These are phyloP conservation scores for Vigna angularis DNA, from an alignment of 306 rosid species.

Conservation along the genomic window DNA sequence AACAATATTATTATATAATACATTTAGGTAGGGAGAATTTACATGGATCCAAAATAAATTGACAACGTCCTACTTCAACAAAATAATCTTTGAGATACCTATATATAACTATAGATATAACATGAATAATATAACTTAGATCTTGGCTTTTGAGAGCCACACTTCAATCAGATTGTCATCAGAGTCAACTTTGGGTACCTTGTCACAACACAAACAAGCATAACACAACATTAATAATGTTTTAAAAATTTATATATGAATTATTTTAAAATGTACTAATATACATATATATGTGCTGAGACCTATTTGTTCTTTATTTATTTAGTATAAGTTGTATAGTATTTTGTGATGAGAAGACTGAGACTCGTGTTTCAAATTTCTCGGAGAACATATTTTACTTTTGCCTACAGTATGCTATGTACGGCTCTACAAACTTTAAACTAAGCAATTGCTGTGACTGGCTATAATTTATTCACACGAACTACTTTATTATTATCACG, in stretches of 20 bases:
- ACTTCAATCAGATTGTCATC: not conserved
- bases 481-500: constrained; percentile 12
- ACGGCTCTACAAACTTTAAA: constrained; percentile 33
- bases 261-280: too few relatives aligned
- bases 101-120: too few relatives aligned
- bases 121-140: too few relatives aligned
- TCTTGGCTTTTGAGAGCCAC: not conserved
- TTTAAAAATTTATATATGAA: too few relatives aligned
- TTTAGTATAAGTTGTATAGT: not conserved
- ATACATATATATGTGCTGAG: too few relatives aligned
- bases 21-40: too few relatives aligned
- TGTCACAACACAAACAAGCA: not conserved
- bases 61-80: too few relatives aligned
- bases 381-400: not conserved
- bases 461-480: constrained; percentile 31
- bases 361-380: constrained; percentile 42
- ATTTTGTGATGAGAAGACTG: constrained; percentile 35
- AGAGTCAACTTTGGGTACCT: not conserved
- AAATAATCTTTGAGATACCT: too few relatives aligned
- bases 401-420: constrained; percentile 10
- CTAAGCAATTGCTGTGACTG: constrained; percentile 33
- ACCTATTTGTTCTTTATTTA: not conserved
- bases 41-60: too few relatives aligned
- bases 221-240: not conserved
- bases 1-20: too few relatives aligned